Percentiles rank a stretch among this genome's conserved stretches.
Evolutionary conservation across 352 stramenopile species (phyloP).

Genomic region (Saprolegnia parasitica): DNA sequence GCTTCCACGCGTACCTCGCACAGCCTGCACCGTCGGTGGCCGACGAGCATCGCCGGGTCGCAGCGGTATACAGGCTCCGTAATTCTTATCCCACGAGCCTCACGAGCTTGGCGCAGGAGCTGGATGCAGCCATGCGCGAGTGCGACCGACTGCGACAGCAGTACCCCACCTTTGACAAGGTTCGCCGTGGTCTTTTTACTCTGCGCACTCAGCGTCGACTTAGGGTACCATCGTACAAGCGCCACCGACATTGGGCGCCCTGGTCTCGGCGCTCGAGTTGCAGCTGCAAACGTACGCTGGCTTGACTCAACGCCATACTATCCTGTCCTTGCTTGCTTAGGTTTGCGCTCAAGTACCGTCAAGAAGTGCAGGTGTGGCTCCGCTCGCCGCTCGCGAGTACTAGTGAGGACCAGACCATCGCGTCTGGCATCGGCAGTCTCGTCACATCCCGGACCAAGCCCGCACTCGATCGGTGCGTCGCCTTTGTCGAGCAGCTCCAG

Average conservation of each 20-base stretch:
- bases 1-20: not conserved
- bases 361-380: conserved; percentile 8
- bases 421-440: not conserved
- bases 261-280: not conserved
- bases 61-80: not conserved
- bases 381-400: not conserved
- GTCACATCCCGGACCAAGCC: not conserved
- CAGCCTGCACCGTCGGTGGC: no score
- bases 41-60: no score
- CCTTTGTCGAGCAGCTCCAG: conserved; percentile 1
- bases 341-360: conserved; percentile 5
- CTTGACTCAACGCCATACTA: not conserved
- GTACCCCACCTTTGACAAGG: not conserved
- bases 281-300: not conserved
- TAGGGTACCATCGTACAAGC: not conserved
- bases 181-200: not conserved
- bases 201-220: no score
- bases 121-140: not conserved
- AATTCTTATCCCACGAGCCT: not conserved
- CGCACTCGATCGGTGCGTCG: not conserved
- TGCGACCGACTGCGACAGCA: not conserved
- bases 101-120: not conserved
- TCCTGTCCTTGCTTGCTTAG: no score
- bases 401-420: not conserved
- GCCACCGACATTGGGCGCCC: not conserved